Evolutionary conservation across 805 yeast species (phyloP).

Genomic region (Sugiyamaella chiloensis): DNA sequence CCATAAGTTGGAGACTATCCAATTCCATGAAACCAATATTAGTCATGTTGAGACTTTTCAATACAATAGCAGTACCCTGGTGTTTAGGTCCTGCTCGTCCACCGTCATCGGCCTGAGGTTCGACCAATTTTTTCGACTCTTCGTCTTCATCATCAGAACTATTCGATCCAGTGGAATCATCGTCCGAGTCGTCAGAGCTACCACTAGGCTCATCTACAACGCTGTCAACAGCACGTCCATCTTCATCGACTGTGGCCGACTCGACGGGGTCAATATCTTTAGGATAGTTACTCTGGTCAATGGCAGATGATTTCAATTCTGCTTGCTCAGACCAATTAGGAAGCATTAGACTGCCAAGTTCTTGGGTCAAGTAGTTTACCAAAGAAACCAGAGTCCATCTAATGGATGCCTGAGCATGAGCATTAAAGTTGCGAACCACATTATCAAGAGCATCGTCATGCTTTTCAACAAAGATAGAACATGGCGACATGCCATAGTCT

Average conservation of each 20-base stretch:
- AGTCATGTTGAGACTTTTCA: slow-evolving; percentile 33
- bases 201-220: neutral
- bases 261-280: neutral
- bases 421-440: slow-evolving; percentile 24
- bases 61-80: slow-evolving; percentile 35
- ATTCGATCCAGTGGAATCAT: slow-evolving; percentile 5
- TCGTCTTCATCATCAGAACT: neutral
- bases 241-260: neutral
- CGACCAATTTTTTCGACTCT: neutral
- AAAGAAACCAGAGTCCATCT: slow-evolving; percentile 24
- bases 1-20: slow-evolving; percentile 33
- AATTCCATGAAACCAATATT: slow-evolving; percentile 36
- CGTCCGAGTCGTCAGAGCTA: neutral
- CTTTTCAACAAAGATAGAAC: slow-evolving; percentile 18
- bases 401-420: slow-evolving; percentile 18
- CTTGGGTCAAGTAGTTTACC: slow-evolving; percentile 20
- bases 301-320: neutral
- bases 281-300: neutral
- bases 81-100: slow-evolving; percentile 13
- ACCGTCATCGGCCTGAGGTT: slow-evolving; percentile 2
- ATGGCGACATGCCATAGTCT: slow-evolving; percentile 21
- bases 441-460: slow-evolving; percentile 18
- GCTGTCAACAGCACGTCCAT: neutral
- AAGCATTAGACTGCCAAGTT: slow-evolving; percentile 21
- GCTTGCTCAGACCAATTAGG: slow-evolving; percentile 14